A percentile compares a stretch with the other conserved stretches of the same genome.
Conservation (phyloP, 116 monocot genomes). For the Phalaenopsis hybrid region DNA sequence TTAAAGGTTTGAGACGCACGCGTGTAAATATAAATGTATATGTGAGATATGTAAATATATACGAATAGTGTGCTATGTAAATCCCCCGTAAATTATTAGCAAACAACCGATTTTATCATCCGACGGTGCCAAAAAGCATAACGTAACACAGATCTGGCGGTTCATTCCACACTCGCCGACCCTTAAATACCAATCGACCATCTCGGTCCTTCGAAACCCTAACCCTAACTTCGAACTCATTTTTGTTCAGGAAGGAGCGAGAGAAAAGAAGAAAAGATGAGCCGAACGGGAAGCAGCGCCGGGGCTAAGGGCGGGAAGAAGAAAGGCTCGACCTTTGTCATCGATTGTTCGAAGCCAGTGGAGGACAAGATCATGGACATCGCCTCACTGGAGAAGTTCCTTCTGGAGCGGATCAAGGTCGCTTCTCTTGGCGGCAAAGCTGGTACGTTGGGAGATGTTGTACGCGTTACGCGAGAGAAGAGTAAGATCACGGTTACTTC, state of each 20-base stretch:
- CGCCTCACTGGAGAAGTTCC: conserved; percentile 25
- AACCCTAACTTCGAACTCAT: background rate
- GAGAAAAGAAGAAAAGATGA: background rate
- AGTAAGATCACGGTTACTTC: conserved; percentile 20
- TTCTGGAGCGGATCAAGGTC: conserved; percentile 24
- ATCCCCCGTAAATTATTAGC: no score
- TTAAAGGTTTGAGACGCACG: no score
- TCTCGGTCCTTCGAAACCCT: background rate
- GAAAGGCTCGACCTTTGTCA: conserved; percentile 18
- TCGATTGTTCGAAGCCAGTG: conserved; percentile 24
- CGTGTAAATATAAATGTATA: no score
- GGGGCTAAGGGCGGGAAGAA: conserved; percentile 11
- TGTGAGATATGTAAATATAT: no score
- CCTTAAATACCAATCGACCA: no score
- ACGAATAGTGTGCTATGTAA: no score
- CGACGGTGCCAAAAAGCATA: no score
- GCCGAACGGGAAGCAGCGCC: background rate
- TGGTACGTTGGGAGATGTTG: conserved; percentile 11
- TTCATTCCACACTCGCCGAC: no score
- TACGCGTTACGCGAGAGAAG: conserved; percentile 19
- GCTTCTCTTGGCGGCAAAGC: conserved; percentile 21
- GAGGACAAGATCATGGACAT: conserved; percentile 34
- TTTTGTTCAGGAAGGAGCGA: background rate
- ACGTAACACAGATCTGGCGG: no score
- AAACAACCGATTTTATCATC: no score